phyloP scores from a whole-genome alignment of 2,329 filamentous ascomycete genomes.

The Lecanicillium sp. region DNA sequence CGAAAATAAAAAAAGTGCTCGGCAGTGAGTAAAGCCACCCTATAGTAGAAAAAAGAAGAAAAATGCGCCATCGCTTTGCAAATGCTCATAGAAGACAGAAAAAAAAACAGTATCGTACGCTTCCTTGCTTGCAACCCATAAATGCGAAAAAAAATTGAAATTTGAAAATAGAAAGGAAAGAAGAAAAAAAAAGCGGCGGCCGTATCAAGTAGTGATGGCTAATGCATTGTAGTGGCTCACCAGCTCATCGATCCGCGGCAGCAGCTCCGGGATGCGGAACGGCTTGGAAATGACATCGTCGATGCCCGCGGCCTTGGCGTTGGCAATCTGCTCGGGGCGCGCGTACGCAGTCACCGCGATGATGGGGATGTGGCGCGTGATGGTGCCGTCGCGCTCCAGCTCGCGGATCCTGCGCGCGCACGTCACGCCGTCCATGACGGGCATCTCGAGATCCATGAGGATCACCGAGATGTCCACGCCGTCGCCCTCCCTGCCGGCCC shows the following conservation, averaged over 20 bases:
- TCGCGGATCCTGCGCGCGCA: constrained; percentile 65
- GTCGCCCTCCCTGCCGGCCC: constrained; percentile 41
- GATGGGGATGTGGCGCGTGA: constrained; percentile 64
- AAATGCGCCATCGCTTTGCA: constrained; percentile 1
- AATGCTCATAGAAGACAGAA: too few relatives aligned
- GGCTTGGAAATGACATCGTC: constrained; percentile 76
- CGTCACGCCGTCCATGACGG: constrained; percentile 74
- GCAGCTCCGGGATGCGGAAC: constrained; percentile 66
- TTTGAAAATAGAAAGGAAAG: background rate
- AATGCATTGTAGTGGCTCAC: constrained; percentile 35
- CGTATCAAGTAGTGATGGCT: constrained; percentile 19
- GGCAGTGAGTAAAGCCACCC: too few relatives aligned
- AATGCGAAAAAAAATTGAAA: background rate
- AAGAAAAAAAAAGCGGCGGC: background rate
- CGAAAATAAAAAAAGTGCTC: too few relatives aligned
- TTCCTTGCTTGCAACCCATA: background rate
- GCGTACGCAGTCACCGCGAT: constrained; percentile 82
- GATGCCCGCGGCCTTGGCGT: constrained; percentile 66
- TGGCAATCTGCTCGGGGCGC: constrained; percentile 65
- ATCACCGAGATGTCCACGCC: constrained; percentile 58
- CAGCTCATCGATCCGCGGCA: constrained; percentile 60
- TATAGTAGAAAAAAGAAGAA: too few relatives aligned
- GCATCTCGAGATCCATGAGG: constrained; percentile 80
- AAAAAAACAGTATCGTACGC: background rate
- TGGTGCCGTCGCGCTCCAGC: constrained; percentile 55